A percentile compares a stretch with the other conserved stretches of the same genome.
phyloP scores from a whole-genome alignment of 768 basidiomycete genomes.

The Termitomyces sp. region DNA sequence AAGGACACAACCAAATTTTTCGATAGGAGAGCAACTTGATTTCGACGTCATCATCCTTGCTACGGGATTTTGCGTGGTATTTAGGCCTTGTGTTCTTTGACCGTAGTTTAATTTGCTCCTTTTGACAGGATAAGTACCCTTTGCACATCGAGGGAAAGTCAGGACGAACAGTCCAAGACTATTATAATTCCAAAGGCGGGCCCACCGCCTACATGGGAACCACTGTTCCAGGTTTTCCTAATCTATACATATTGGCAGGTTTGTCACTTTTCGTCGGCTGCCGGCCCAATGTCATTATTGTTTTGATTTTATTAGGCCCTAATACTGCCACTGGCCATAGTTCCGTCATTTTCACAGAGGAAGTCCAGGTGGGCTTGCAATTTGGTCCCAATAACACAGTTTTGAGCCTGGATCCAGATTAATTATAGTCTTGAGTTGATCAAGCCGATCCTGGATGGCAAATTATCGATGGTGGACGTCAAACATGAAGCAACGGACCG shows the following conservation, averaged over 20 bases:
- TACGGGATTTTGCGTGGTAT: constrained; percentile 30
- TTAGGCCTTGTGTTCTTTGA: background rate
- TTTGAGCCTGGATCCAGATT: constrained; percentile 22
- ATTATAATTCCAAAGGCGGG: constrained; percentile 32
- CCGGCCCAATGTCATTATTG: background rate
- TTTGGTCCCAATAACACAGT: background rate
- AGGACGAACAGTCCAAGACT: constrained; percentile 32
- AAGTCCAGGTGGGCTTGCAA: constrained; percentile 30
- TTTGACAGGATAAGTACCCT: constrained; percentile 27
- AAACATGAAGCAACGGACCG: constrained; percentile 15
- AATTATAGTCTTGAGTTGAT: constrained; percentile 30
- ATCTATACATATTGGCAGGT: constrained; percentile 38
- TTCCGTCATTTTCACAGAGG: constrained; percentile 38
- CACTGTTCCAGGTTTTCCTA: constrained; percentile 40
- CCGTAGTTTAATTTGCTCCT: background rate
- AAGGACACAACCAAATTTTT: background rate
- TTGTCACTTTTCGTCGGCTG: background rate
- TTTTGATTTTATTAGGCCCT: constrained; percentile 27
- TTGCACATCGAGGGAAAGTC: constrained; percentile 25
- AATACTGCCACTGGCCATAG: constrained; percentile 41
- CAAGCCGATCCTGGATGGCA: constrained; percentile 16
- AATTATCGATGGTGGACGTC: constrained; percentile 14
- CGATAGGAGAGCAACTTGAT: constrained; percentile 24
- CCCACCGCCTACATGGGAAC: constrained; percentile 42
- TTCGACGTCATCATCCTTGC: constrained; percentile 37